Percentiles rank a stretch among this genome's conserved stretches.
Conservation (phyloP, 495 filamentous ascomycete genomes). For the Geoglossum glabrum region DNA sequence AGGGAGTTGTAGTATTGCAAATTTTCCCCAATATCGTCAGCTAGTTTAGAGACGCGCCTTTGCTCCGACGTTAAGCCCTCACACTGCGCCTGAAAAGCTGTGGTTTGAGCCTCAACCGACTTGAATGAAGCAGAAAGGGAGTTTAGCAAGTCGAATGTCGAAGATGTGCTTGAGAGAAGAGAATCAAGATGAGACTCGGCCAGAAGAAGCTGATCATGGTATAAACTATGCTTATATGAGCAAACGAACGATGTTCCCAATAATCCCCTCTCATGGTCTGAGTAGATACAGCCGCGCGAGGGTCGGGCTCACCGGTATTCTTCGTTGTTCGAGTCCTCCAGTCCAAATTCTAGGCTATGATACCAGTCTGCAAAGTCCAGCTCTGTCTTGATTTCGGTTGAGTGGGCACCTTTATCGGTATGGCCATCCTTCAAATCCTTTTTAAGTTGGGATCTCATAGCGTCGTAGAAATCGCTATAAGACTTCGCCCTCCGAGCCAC, state of each 20-base stretch:
- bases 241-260: neutral
- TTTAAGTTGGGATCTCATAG: constrained; percentile 32
- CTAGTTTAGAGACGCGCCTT: constrained; percentile 49
- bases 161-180: constrained; percentile 57
- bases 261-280: constrained; percentile 5
- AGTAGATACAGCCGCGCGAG: neutral
- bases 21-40: constrained; percentile 64
- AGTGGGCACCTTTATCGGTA: constrained; percentile 8
- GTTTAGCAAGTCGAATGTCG: constrained; percentile 50
- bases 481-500: constrained; percentile 48
- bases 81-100: constrained; percentile 76
- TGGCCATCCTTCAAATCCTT: constrained; percentile 19
- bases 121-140: constrained; percentile 65
- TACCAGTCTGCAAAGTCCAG: constrained; percentile 44
- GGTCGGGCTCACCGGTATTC: constrained; percentile 50
- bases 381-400: constrained; percentile 16
- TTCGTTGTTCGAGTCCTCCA: constrained; percentile 64
- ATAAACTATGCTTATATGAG: constrained; percentile 28
- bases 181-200: constrained; percentile 59
- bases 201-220: constrained; percentile 58
- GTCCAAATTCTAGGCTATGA: constrained; percentile 36
- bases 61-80: constrained; percentile 68
- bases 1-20: constrained; percentile 82
- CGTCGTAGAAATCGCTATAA: constrained; percentile 52
- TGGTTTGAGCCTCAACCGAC: constrained; percentile 73